Evolutionary conservation across 805 yeast species (phyloP).

Genomic region (Komagataella mondaviorum): DNA sequence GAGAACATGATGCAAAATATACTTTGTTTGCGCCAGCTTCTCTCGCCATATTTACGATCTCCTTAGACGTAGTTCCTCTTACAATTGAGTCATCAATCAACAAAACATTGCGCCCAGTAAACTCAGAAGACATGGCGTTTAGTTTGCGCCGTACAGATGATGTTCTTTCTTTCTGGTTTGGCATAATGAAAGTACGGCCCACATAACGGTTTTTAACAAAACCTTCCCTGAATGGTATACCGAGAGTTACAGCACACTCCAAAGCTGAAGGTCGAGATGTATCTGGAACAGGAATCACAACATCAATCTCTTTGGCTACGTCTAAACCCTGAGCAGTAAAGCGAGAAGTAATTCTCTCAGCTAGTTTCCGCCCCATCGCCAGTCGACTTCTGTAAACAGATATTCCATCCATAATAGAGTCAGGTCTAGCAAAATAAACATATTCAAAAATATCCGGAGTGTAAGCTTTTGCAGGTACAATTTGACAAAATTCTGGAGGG

Average conservation of each 20-base stretch:
- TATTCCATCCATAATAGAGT: slow-evolving; percentile 91
- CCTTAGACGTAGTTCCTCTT: slow-evolving; percentile 94
- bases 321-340: slow-evolving; percentile 25
- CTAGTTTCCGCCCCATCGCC: slow-evolving; percentile 87
- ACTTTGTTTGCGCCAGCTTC: slow-evolving; percentile 96
- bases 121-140: slow-evolving; percentile 93
- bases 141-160: slow-evolving; percentile 89
- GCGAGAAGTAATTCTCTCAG: slow-evolving; percentile 42
- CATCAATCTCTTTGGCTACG: slow-evolving; percentile 58
- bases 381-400: slow-evolving; percentile 88
- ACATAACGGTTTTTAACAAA: slow-evolving; percentile 94
- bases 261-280: slow-evolving; percentile 94
- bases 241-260: slow-evolving; percentile 75
- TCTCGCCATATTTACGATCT: slow-evolving; percentile 95
- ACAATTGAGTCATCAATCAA: slow-evolving; percentile 96
- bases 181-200: slow-evolving; percentile 98
- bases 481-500: slow-evolving; percentile 75
- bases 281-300: slow-evolving; percentile 96
- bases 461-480: slow-evolving; percentile 62
- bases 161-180: slow-evolving; percentile 87
- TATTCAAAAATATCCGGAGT: slow-evolving; percentile 96
- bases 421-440: slow-evolving; percentile 97
- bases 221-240: slow-evolving; percentile 87
- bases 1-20: slow-evolving; percentile 95
- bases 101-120: slow-evolving; percentile 70